phyloP scores from a whole-genome alignment of 306 rosid species.

The Potentilla sterilis region DNA sequence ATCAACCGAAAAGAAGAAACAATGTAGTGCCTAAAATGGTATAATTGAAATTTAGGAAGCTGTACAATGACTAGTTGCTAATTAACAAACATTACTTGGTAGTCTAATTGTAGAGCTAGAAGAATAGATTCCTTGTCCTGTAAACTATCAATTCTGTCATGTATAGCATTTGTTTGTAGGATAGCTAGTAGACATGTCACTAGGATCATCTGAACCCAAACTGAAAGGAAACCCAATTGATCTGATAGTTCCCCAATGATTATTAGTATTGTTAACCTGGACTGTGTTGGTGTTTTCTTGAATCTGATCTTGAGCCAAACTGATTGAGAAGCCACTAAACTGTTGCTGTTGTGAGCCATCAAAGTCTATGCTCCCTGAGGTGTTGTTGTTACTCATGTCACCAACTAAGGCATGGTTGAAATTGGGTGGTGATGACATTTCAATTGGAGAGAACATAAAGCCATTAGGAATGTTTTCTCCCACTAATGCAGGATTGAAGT shows the following conservation, averaged over 20 bases:
- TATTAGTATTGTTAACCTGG: slow-evolving; percentile 9
- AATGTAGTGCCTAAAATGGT: slow-evolving; percentile 13
- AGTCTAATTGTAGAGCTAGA: slow-evolving; percentile 1
- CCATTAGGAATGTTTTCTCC: slow-evolving; percentile 38
- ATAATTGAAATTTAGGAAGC: slow-evolving; percentile 20
- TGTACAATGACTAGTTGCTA: slow-evolving; percentile 21
- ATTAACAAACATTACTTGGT: slow-evolving; percentile 1
- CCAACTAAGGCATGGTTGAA: slow-evolving; percentile 26
- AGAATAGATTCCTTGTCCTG: neutral
- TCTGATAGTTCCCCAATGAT: slow-evolving; percentile 39
- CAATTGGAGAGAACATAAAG: slow-evolving; percentile 44
- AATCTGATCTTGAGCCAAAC: slow-evolving; percentile 39
- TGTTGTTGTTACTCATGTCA: slow-evolving; percentile 3
- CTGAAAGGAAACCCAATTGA: slow-evolving; percentile 61
- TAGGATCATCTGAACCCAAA: slow-evolving; percentile 49
- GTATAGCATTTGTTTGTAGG: slow-evolving; percentile 53
- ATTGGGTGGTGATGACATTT: slow-evolving; percentile 36
- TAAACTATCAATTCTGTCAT: slow-evolving; percentile 13
- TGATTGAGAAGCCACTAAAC: slow-evolving; percentile 41
- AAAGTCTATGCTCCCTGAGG: slow-evolving; percentile 32
- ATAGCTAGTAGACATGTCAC: slow-evolving; percentile 52
- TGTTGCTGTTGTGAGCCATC: slow-evolving; percentile 47
- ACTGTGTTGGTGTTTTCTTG: slow-evolving; percentile 26
- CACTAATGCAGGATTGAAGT: slow-evolving; percentile 15
- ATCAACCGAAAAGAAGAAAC: neutral